A percentile compares a stretch with the other conserved stretches of the same genome.
These are phyloP conservation scores for Rhynchospora tenuis DNA, from an alignment of 176 grass and related monocot species.

Conservation along the genomic window DNA sequence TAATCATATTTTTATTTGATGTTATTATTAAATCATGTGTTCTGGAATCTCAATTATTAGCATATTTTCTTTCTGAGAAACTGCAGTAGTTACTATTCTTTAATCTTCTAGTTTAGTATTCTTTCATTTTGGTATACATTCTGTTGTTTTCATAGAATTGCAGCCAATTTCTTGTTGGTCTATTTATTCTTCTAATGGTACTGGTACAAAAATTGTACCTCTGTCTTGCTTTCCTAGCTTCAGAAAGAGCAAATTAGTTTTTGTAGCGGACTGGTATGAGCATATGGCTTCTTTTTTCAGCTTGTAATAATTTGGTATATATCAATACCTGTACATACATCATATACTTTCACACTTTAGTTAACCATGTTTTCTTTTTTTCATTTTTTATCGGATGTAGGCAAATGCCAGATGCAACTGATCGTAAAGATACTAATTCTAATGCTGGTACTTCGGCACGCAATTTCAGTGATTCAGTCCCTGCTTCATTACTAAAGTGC, in stretches of 20 bases:
- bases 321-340: neutral
- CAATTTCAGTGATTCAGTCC: conserved; percentile 18
- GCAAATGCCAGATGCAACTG: conserved; percentile 15
- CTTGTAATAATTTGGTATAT: neutral
- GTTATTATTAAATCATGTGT: neutral
- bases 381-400: conserved; percentile 12
- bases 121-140: neutral
- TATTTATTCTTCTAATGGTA: neutral
- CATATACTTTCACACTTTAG: neutral
- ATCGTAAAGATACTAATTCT: conserved; percentile 28
- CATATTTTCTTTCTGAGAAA: neutral
- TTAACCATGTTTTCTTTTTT: neutral
- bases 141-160: neutral
- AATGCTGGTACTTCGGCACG: conserved; percentile 25
- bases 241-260: neutral
- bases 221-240: neutral
- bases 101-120: neutral
- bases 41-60: neutral
- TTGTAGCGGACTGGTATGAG: neutral
- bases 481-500: neutral
- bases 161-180: neutral
- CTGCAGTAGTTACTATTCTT: neutral
- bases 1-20: neutral
- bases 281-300: neutral
- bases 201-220: neutral